Conservation (phyloP, 2,329 filamentous ascomycete species). For the Colletotrichum australisinense region DNA sequence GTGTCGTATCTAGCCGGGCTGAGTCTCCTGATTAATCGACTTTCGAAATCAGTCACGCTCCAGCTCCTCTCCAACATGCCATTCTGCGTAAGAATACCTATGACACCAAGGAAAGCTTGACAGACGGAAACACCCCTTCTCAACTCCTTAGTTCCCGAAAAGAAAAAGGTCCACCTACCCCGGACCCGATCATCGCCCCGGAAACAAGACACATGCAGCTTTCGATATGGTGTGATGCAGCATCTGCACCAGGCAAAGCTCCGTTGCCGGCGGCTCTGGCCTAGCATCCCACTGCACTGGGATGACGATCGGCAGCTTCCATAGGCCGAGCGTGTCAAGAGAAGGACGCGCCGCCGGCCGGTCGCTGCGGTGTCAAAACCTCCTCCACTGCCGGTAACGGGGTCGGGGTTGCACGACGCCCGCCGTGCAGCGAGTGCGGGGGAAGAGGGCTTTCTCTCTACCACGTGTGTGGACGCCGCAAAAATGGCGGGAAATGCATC, state of each 20-base stretch:
- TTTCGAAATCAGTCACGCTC: no score
- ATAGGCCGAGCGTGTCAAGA: background rate
- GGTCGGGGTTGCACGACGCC: background rate
- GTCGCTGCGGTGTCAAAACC: background rate
- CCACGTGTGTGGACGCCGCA: constrained; percentile 8
- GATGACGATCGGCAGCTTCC: background rate
- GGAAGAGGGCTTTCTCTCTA: background rate
- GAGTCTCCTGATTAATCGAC: background rate
- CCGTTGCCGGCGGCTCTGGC: constrained; percentile 26
- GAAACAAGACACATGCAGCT: constrained; percentile 23
- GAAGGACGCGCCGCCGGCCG: background rate
- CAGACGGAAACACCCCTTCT: background rate
- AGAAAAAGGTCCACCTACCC: background rate
- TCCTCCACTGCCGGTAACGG: background rate
- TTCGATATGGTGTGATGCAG: background rate
- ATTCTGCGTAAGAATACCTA: no score
- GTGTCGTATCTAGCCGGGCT: background rate
- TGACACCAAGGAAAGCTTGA: background rate
- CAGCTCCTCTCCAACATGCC: background rate
- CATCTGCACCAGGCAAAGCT: constrained; percentile 3
- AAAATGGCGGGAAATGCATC: constrained; percentile 1
- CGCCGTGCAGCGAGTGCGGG: constrained; percentile 28
- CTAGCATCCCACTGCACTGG: constrained; percentile 15
- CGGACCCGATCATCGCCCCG: constrained; percentile 6
- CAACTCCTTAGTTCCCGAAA: background rate